Percentiles rank a stretch among this genome's conserved stretches.
Conservation (phyloP, 2,329 filamentous ascomycete species). For the Drechslera avenae region DNA sequence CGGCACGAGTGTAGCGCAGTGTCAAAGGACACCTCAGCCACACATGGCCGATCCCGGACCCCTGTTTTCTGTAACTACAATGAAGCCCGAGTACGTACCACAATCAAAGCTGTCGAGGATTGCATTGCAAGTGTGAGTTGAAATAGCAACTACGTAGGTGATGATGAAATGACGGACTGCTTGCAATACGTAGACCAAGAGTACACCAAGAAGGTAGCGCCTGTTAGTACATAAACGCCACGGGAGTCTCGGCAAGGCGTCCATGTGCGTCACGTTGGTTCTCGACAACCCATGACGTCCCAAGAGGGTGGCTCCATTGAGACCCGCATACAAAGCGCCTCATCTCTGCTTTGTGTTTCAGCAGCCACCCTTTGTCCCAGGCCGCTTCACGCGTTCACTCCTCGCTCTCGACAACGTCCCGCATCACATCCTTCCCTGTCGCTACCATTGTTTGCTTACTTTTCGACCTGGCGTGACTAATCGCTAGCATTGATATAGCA, state of each 20-base stretch:
- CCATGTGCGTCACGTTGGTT: constrained; percentile 21
- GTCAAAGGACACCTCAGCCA: constrained; percentile 3
- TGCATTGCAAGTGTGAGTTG: neutral
- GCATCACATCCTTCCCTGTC: constrained; percentile 3
- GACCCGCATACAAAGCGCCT: constrained; percentile 32
- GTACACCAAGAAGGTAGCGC: constrained; percentile 10
- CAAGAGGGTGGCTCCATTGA: constrained; percentile 13
- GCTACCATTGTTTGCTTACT: constrained; percentile 1
- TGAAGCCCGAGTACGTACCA: neutral
- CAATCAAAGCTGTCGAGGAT: no score
- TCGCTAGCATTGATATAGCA: constrained; percentile 4
- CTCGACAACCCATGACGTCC: constrained; percentile 23
- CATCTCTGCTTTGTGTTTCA: constrained; percentile 21
- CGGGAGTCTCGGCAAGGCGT: constrained; percentile 17
- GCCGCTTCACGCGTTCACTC: neutral
- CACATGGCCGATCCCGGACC: neutral
- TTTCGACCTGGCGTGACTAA: neutral
- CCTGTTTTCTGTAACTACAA: constrained; percentile 3
- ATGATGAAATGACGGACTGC: neutral
- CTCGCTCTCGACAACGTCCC: constrained; percentile 3
- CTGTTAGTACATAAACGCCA: constrained; percentile 23
- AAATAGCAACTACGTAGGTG: neutral
- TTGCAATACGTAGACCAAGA: constrained; percentile 1
- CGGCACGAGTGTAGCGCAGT: constrained; percentile 22
- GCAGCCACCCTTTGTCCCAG: constrained; percentile 7